Evolutionary conservation across 805 yeast genomes (phyloP), one percentile per base, ranked within the genome.

Genomic region (Ogataea chonburiensis): DNA sequence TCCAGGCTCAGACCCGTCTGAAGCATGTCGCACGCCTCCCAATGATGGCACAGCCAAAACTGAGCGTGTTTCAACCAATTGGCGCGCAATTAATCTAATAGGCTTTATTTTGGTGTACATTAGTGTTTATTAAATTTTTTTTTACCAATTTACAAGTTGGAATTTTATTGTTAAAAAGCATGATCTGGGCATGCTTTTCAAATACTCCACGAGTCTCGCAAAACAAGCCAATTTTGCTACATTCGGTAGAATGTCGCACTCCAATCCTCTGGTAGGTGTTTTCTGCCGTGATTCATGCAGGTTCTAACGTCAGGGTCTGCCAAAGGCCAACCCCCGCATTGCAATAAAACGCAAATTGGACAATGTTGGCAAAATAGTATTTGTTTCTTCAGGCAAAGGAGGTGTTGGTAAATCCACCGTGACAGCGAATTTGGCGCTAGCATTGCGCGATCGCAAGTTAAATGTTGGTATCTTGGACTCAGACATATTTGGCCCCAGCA

Each of bases 361-460:
- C 0, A 74, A 74, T n/a, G 91, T 83, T 2, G 60, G 66, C 6
- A 77, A 71, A 33, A 69, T 85, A 2, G 44, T 86, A 1, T 67
- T 85, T 2, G 88, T 83, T 0, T 70, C 87, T 0, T 80, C 88
- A 2, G 86, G 86, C 3, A 83, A 83, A 53, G 91, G 91, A 3
- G 91, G 91, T 0, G 91, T 83, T 8, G 91, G 91, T 0, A 83
- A 83, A 53, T 80, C 88, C 2, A 83, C 91, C 0, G 85, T 83
- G 1, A 64, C 81, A 1, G 78, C 77, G 6, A 86, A 86, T 48
- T 47, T 81, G 8, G 89, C 95, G 0, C 52, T 81, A 23, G 73
- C 86, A 0, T 58, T 86, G 32, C 73, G 73, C 25, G 52, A 64
- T 17, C 51, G 60, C 18, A 83, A 84, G 1, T 61, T 73, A 27